These are phyloP conservation scores for Cercospora berteroae DNA, from an alignment of 2,329 filamentous ascomycete species.

Conservation along the genomic window DNA sequence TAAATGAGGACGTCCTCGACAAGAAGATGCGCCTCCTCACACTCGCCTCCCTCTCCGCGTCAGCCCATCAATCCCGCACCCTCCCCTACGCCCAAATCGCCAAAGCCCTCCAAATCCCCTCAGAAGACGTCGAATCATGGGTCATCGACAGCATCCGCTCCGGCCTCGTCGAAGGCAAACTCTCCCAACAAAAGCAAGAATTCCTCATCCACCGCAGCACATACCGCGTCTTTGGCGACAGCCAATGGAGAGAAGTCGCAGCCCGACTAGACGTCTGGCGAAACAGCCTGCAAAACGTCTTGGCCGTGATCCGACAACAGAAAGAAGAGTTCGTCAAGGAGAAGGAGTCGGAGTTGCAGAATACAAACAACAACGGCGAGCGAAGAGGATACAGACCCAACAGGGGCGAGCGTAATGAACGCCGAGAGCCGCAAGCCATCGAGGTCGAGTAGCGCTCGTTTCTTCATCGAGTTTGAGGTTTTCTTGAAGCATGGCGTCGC, in stretches of 20 bases:
- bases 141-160: slow-evolving; percentile 97
- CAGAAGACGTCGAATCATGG: slow-evolving; percentile 92
- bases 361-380: slow-evolving; percentile 18
- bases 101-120: slow-evolving; percentile 77
- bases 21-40: slow-evolving; percentile 97
- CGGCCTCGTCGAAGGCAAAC: slow-evolving; percentile 91
- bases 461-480: slow-evolving; percentile 2
- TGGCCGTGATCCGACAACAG: slow-evolving; percentile 74
- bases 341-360: slow-evolving; percentile 57
- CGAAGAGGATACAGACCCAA: slow-evolving; percentile 29
- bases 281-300: slow-evolving; percentile 73
- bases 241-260: slow-evolving; percentile 95
- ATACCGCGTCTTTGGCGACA: slow-evolving; percentile 94
- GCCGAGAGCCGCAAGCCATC: slow-evolving; percentile 22
- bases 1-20: slow-evolving; percentile 71
- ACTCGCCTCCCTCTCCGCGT: slow-evolving; percentile 82
- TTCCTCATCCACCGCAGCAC: slow-evolving; percentile 96
- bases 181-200: slow-evolving; percentile 86
- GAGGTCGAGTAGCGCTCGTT: slow-evolving; percentile 30
- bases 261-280: slow-evolving; percentile 90
- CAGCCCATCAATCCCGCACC: slow-evolving; percentile 72
- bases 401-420: slow-evolving; percentile 29
- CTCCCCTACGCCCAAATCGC: slow-evolving; percentile 85
- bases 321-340: slow-evolving; percentile 74
- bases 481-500: slow-evolving; percentile 17